Evolutionary conservation across 2,329 filamentous ascomycete species (phyloP), one percentile per base, ranked within the genome.

Genomic region (Xylaria sp.): DNA sequence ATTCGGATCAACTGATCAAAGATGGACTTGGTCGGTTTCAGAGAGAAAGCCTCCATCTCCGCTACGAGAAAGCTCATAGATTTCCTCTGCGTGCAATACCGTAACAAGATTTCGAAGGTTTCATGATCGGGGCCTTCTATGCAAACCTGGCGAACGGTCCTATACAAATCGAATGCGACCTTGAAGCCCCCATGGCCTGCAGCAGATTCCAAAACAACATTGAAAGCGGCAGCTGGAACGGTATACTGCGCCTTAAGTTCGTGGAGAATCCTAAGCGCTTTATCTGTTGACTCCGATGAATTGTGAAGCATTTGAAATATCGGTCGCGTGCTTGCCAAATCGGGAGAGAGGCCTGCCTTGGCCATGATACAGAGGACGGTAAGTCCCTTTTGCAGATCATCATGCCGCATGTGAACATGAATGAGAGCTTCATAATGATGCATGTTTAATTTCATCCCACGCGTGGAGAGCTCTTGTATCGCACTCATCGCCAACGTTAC

Each of bases 341-440:
- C 86, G 3, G 89, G 84, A 46, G 85, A 78, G 5, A 90, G 77
- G 5, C 89, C 88, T 20, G 89, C 87, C 67, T 87, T 84, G 26
- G 87, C 81, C 91, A 97, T 96, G 76, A 93, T 90, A 72, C 88
- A 88, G 17, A 97, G 83, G 1, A 92, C 85, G 48, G 88, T 86
- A 42, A 97, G 84, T 0, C 92, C 91, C 31, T 89, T 88, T 28
- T 82, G 80, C 7, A 95, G 75, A 71, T 96, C 89, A 1, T 85
- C 83, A 3, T 78, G 75, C 3, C 83, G 81, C 11, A 89, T 83
- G 76, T 97, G 93, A 4, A 91, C 87, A 66, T 93, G 89, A 6
- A 94, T 83, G 33, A 97, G 85, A 33, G 91, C 86, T 78, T 97
- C 93, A 79, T 96, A 97, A 77, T 97, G 93, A 70, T 91, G 85